These are phyloP conservation scores for Panus rudis DNA, from an alignment of 768 basidiomycete genomes.

Conservation along the genomic window DNA sequence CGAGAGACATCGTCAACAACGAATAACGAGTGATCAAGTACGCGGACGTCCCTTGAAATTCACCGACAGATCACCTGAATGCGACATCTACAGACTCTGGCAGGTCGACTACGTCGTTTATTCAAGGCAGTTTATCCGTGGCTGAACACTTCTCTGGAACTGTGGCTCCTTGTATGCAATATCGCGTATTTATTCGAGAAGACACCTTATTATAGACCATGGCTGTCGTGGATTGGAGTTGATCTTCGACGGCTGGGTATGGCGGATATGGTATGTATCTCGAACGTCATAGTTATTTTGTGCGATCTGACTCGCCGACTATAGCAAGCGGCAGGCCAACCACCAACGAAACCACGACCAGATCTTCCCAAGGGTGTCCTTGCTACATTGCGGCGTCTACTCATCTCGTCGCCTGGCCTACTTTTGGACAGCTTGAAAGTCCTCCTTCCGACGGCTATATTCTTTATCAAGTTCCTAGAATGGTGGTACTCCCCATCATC, in stretches of 20 bases:
- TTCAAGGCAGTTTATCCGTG: conserved; percentile 82
- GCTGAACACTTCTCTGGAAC: conserved; percentile 67
- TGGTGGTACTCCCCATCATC: conserved; percentile 99
- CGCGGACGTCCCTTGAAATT: too few relatives aligned
- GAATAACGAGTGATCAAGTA: too few relatives aligned
- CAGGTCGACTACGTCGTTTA: conserved; percentile 44
- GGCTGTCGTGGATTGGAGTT: conserved; percentile 81
- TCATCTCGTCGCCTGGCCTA: conserved; percentile 50
- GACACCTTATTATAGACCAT: conserved; percentile 84
- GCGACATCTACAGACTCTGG: conserved; percentile 36
- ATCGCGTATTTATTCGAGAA: conserved; percentile 85
- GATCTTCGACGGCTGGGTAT: conserved; percentile 73
- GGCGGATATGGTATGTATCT: conserved; percentile 64
- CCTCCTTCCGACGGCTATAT: conserved; percentile 82
- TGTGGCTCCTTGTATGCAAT: conserved; percentile 81
- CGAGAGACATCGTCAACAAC: conserved; percentile 34
- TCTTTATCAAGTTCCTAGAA: conserved; percentile 93
- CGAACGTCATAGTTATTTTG: not conserved
- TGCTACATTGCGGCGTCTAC: conserved; percentile 37
- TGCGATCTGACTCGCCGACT: not conserved
- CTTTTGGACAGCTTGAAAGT: conserved; percentile 73
- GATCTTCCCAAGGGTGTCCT: conserved; percentile 31
- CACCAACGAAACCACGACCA: conserved; percentile 11
- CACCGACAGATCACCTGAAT: not conserved
- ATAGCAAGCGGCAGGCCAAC: conserved; percentile 21